Evolutionary conservation across 257 asterid genomes (phyloP).

Genomic region (Leptodermis oblonga): DNA sequence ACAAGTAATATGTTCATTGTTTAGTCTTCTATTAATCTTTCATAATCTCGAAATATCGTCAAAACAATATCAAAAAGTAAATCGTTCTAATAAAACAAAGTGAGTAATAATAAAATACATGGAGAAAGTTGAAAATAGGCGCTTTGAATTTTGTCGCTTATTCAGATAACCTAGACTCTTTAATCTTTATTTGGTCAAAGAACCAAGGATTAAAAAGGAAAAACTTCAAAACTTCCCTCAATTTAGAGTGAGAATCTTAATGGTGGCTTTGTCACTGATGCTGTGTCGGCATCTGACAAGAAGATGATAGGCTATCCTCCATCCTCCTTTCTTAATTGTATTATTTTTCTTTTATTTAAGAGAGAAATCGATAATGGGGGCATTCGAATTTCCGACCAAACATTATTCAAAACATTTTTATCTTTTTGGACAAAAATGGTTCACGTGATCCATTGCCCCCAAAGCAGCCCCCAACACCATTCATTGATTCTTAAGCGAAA

Average conservation of each 20-base stretch:
- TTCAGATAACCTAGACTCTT: no score
- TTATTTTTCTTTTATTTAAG: no score
- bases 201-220: no score
- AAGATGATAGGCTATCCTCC: neutral
- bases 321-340: neutral
- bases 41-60: no score
- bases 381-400: neutral
- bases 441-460: conserved; percentile 1
- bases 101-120: no score
- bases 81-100: no score
- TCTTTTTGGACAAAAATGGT: conserved; percentile 3
- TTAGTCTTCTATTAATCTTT: no score
- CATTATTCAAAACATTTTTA: neutral
- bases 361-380: neutral
- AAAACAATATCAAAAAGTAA: no score
- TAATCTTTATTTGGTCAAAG: no score
- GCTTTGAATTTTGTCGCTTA: no score
- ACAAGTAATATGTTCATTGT: no score
- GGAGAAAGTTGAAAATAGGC: no score
- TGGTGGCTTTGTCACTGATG: neutral
- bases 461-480: neutral
- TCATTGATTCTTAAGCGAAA: neutral
- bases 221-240: conserved; percentile 1
- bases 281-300: neutral
- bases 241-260: neutral